Base-by-base conservation (phyloP, 2,329 filamentous ascomycete genomes). In the Fusarium ramigenum region DNA sequence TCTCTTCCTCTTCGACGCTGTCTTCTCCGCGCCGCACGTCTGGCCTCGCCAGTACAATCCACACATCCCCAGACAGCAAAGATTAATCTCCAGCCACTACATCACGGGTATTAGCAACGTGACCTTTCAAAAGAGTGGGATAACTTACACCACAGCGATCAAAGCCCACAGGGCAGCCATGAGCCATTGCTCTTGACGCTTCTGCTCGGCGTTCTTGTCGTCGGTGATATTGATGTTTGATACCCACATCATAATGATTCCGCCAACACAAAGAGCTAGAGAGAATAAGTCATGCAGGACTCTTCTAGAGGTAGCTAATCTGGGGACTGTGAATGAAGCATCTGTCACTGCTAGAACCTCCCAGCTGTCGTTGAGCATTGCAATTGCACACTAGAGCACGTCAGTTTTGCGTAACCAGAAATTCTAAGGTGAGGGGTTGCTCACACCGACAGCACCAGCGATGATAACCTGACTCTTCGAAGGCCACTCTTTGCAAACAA, bases 281-380 rank as follows among this genome's bases (percentile, higher is more conserved):
- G 79, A 70, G 46, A 82, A 79, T 44, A 82, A 66, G 56, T 83
- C 82, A 66, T 81, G 78, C 11, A 81, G 62, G 10, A 81, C 68
- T 42, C 71, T 75, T n/a, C 79, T 75, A 7, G 78, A 76, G 5
- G 79, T 72, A 23, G 77, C 67, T 32, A 81, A 63, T 34, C 77
- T 71, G 21, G 72, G 65, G 19, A 82, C 78, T 12, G 76, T 75
- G 18, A 76, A 62, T 12, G 76, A 63, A 12, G 74, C 67, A 32
- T 82, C 78, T 10, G 76, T 72, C 19, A 79, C 69, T 7, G 81
- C 78, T 52, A 80, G 61, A 47, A 80, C 76, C 44, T 83, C 80
- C 81, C 81, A 83, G 74, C 80, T 82, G 52, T 83, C 82, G 59
- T 81, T 81, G 70, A 83, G 78, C 62, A 82, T 74, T 30, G 82